These are phyloP conservation scores for Dillenia suffruticosa DNA, from an alignment of 164 flowering plant genomes.

Conservation along the genomic window DNA sequence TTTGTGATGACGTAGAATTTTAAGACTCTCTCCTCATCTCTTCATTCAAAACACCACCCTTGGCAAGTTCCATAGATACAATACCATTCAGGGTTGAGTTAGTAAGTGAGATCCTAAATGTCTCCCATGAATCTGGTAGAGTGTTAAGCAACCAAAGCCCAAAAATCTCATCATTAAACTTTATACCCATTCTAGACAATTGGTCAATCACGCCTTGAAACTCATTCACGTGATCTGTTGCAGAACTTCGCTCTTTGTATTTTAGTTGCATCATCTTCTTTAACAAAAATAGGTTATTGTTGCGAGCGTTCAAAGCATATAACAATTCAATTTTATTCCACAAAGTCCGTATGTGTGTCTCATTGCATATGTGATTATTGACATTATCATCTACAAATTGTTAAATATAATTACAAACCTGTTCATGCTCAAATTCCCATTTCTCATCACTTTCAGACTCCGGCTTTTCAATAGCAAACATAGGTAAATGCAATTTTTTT, in stretches of 20 bases:
- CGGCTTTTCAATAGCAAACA: too few species aligned
- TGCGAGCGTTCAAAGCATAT: too few species aligned
- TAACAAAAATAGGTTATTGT: too few species aligned
- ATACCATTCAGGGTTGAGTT: slow-evolving; percentile 2
- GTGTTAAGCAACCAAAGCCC: slow-evolving; percentile 1
- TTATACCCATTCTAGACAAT: background rate
- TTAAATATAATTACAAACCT: too few species aligned
- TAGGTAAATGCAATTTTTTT: too few species aligned
- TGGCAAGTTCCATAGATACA: background rate
- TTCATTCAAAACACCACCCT: background rate
- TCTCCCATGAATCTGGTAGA: slow-evolving; percentile 6
- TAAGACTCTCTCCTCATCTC: slow-evolving; percentile 1
- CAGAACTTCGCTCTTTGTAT: background rate
- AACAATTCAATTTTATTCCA: too few species aligned
- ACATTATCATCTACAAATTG: too few species aligned
- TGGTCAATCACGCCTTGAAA: background rate
- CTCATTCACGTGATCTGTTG: background rate
- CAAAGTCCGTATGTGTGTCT: too few species aligned
- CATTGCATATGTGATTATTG: too few species aligned
- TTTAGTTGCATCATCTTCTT: background rate
- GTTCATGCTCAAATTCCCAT: too few species aligned
- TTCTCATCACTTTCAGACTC: too few species aligned
- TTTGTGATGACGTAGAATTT: background rate
- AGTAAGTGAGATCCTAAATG: background rate
- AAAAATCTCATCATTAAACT: slow-evolving; percentile 1